Evolutionary conservation across 495 filamentous ascomycete species (phyloP).

Genomic region (Aspergillus nanangensis): DNA sequence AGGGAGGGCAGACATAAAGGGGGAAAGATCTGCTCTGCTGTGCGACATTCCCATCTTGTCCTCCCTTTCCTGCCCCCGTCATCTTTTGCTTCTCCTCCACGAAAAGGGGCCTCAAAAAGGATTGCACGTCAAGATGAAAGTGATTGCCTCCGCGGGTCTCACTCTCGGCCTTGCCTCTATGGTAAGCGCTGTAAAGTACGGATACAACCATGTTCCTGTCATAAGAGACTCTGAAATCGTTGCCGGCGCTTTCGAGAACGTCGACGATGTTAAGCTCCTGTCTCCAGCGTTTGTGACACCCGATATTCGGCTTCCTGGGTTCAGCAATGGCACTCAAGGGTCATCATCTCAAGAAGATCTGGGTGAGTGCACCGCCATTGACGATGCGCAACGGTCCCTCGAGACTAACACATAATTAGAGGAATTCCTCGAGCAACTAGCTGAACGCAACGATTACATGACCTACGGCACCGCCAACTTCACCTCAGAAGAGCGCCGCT

Average conservation of each 20-base stretch:
- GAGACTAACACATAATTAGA: not conserved
- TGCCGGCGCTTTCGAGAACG: conserved; percentile 3
- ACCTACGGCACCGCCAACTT: conserved; percentile 5
- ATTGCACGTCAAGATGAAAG: not conserved
- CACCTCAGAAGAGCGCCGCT: conserved; percentile 7
- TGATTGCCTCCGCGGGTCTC: not conserved
- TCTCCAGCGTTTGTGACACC: conserved; percentile 3
- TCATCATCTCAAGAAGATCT: conserved; percentile 6
- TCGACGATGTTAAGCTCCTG: conserved; percentile 1
- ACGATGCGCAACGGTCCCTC: not conserved
- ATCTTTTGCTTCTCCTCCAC: not conserved
- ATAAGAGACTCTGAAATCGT: conserved; percentile 3
- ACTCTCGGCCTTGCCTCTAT: conserved; percentile 4
- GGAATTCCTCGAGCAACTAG: conserved; percentile 3
- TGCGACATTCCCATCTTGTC: not conserved
- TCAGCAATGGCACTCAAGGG: conserved; percentile 3
- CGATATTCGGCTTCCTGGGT: conserved; percentile 4
- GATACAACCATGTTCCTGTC: conserved; percentile 5
- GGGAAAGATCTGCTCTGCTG: not conserved
- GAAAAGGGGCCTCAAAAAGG: not conserved
- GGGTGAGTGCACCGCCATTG: conserved; percentile 1
- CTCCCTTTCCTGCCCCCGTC: not conserved
- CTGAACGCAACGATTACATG: conserved; percentile 6
- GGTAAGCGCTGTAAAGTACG: conserved; percentile 1
- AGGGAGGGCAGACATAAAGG: conserved; percentile 3